Conservation (phyloP, 2,329 filamentous ascomycete species). For the Rutstroemia sp. region DNA sequence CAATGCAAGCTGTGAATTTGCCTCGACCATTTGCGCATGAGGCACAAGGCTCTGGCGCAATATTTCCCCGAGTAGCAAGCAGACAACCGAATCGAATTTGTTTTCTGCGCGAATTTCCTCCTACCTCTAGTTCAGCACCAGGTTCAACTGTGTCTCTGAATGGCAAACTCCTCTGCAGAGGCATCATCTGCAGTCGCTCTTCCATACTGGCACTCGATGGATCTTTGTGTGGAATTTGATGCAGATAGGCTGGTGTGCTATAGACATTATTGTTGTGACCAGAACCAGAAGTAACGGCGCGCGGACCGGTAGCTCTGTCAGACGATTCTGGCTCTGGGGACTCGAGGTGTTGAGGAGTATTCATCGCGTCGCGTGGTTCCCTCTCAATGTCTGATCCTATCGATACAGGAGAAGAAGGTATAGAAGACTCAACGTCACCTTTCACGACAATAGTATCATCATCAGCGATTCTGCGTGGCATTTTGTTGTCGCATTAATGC, state of each 20-base stretch:
- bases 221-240: conserved; percentile 8
- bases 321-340: conserved; percentile 18
- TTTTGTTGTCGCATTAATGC: conserved; percentile 1
- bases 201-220: conserved; percentile 22
- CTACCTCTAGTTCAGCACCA: conserved; percentile 27
- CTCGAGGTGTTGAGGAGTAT: conserved; percentile 22
- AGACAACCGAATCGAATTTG: conserved; percentile 29
- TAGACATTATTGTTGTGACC: background rate
- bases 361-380: conserved; percentile 9
- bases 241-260: conserved; percentile 4
- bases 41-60: conserved; percentile 21
- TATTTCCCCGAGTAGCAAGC: conserved; percentile 26
- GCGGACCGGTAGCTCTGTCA: background rate
- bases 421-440: conserved; percentile 18
- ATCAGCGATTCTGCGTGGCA: conserved; percentile 8
- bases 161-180: conserved; percentile 24
- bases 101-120: conserved; percentile 28
- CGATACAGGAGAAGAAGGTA: conserved; percentile 18
- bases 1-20: conserved; percentile 27
- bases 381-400: conserved; percentile 13
- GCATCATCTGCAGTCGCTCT: conserved; percentile 26
- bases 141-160: conserved; percentile 27
- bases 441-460: conserved; percentile 23
- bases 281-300: background rate
- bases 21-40: conserved; percentile 28